A percentile compares a stretch with the other conserved stretches of the same genome.
phyloP scores from a whole-genome alignment of 2,329 filamentous ascomycete genomes.

The Ophiosphaerella herpotricha region DNA sequence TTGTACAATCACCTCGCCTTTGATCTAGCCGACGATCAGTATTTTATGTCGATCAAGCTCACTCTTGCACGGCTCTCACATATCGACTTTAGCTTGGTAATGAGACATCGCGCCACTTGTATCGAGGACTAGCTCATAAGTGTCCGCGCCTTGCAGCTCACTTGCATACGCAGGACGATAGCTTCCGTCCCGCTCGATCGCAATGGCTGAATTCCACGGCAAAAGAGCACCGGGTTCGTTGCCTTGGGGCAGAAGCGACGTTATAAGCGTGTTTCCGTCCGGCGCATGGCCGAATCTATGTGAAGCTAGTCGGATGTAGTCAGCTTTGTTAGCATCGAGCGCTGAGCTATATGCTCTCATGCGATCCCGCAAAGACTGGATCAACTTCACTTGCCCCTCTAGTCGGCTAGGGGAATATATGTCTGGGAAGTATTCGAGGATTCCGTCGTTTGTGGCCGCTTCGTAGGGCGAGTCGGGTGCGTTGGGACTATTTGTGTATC shows the following conservation, averaged over 20 bases:
- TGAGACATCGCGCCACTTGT: constrained; percentile 19
- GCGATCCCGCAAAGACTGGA: neutral
- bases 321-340: neutral
- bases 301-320: neutral
- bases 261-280: neutral
- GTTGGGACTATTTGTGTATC: no score
- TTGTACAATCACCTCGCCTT: no score
- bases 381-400: no score
- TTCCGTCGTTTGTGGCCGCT: no score
- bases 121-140: constrained; percentile 17
- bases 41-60: constrained; percentile 14
- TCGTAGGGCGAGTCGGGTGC: no score
- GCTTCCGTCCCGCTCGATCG: constrained; percentile 6
- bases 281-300: neutral
- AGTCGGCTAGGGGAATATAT: no score
- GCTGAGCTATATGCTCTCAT: neutral
- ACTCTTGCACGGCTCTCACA: constrained; percentile 18
- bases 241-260: neutral
- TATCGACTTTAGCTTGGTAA: constrained; percentile 22
- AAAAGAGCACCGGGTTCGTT: neutral
- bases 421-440: no score
- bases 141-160: constrained; percentile 1
- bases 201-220: constrained; percentile 13
- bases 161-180: constrained; percentile 2
- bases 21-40: constrained; percentile 5